phyloP scores from a whole-genome alignment of 345 rosid species.

The Eucalyptus sideroxylon region DNA sequence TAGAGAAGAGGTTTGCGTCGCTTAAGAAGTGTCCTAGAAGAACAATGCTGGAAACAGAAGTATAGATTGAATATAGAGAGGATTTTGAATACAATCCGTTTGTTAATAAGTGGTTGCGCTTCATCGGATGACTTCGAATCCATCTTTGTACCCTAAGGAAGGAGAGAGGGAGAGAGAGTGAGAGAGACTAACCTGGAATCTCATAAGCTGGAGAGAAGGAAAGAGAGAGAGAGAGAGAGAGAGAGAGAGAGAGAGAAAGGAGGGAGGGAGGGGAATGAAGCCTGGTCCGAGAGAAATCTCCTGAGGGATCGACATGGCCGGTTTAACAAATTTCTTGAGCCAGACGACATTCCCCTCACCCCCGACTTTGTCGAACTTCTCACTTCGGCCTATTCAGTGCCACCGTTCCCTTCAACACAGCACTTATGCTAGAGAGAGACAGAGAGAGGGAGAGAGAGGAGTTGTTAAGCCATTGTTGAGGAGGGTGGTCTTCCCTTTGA shows the following conservation, averaged over 20 bases:
- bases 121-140: not conserved
- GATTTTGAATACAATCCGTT: not conserved
- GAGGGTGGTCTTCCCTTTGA: not conserved
- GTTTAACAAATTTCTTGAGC: not conserved
- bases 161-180: not conserved
- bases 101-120: not conserved
- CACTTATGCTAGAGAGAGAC: not conserved
- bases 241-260: not conserved
- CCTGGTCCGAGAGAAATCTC: slow-evolving; percentile 7
- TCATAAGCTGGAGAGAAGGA: not conserved
- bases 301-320: not conserved
- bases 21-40: not conserved
- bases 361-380: not conserved
- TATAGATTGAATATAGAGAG: not conserved
- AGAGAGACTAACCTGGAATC: not conserved
- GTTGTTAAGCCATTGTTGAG: not conserved
- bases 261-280: slow-evolving; percentile 5
- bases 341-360: not conserved
- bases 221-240: not conserved
- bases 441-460: not conserved
- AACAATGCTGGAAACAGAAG: not conserved
- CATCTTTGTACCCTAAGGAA: not conserved
- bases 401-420: not conserved
- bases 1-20: not conserved
- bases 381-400: not conserved